Evolutionary conservation across 2,329 filamentous ascomycete genomes (phyloP), one percentile per base, ranked within the genome.

Genomic region (Cladorrhinum sp.): DNA sequence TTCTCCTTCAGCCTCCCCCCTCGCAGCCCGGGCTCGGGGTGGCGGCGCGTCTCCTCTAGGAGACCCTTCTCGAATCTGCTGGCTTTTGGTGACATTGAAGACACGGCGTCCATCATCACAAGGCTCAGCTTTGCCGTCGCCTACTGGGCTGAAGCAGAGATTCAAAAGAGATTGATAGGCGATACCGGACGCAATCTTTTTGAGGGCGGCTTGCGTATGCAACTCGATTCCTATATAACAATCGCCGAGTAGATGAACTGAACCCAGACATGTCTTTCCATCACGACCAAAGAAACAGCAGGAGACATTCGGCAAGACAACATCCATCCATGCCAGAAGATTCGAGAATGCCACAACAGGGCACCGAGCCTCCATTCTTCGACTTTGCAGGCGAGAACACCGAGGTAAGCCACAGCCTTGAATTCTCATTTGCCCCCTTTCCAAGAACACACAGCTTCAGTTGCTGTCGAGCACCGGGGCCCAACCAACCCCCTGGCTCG

Each of bases 351-450:
- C 46, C 23, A 20, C 55, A 49, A 7, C 51, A 26, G 10, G 36
- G 21, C 18, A 53, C 55, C 16, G 30, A 59, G 21, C 21, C 55
- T 33, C 26, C 49, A n/a, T 57, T 61, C 36, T 50, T 61, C 36
- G 58, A 61, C 23, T 59, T 59, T 36, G 51, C 26, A 28, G 52
- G 30, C 30, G 48, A 51, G 24, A 52, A 58, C 12, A 26, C 58
- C n/a, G 55, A 61, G 60, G 63, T 64, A 64, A 52, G 63, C 16
- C 42, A 46, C 36, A 46, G 16, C 10, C 36, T 26, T 52, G 39
- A 48, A 39, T 42, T 46, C 53, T 39, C 21, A 46, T 57, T 62
- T 18, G 16, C 58, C 20, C 23, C 24, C n/a, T 46, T 23, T 28
- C 12, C 20, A 42, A 49, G 2, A 36, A 18, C 28, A 39, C 55